Conservation (phyloP, 139 green algal genomes). For the Ettlia oleoabundans region DNA sequence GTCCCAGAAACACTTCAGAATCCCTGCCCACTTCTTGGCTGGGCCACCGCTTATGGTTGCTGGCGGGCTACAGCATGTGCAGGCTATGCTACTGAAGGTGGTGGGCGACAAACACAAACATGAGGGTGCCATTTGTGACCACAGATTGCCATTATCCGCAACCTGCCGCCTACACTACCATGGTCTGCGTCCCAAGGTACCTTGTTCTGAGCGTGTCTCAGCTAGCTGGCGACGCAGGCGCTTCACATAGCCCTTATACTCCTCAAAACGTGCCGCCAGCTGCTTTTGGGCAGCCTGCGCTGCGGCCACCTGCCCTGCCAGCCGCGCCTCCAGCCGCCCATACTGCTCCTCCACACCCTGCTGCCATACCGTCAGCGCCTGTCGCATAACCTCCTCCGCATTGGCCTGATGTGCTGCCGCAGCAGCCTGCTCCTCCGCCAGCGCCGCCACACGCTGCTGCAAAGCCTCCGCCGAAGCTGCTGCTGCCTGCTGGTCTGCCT, state of each 20-base stretch:
- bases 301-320: slow-evolving; percentile 10
- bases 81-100: too few relatives aligned
- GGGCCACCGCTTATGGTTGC: too few relatives aligned
- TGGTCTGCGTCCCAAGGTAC: background rate
- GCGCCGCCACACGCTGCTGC: background rate
- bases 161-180: too few relatives aligned
- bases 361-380: slow-evolving; percentile 25
- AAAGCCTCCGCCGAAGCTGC: background rate
- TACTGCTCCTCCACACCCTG: slow-evolving; percentile 21
- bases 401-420: background rate
- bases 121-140: too few relatives aligned
- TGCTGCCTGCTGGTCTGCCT: background rate
- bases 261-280: slow-evolving; percentile 21
- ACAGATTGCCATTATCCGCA: too few relatives aligned
- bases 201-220: background rate
- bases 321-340: background rate
- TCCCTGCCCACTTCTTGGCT: too few relatives aligned
- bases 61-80: too few relatives aligned
- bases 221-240: slow-evolving; percentile 36
- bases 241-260: slow-evolving; percentile 43
- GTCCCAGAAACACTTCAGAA: too few relatives aligned
- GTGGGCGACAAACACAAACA: too few relatives aligned
- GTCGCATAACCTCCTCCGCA: slow-evolving; percentile 10
- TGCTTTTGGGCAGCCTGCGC: background rate
- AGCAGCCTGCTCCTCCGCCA: background rate